Percentiles rank a stretch among this genome's conserved stretches.
Evolutionary conservation across 805 yeast species (phyloP).

Genomic region (Hanseniaspora thailandica): DNA sequence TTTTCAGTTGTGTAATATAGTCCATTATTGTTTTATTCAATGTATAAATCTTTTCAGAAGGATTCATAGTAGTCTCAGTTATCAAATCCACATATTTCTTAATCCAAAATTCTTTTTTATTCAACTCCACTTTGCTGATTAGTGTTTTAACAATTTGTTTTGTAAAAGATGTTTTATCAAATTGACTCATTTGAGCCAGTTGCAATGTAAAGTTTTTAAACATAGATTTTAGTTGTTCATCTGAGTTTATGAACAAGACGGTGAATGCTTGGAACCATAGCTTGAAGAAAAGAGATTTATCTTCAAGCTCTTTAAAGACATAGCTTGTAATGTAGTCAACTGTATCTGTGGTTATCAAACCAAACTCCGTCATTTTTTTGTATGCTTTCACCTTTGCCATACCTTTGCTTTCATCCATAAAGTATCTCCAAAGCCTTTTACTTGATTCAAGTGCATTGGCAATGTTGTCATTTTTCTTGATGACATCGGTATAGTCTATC

Average conservation of each 20-base stretch:
- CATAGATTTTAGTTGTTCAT: neutral
- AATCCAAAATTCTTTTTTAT: constrained; percentile 2
- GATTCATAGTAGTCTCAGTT: neutral
- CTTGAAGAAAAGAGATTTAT: neutral
- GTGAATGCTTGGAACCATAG: neutral
- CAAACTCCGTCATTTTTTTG: neutral
- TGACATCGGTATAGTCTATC: constrained; percentile 30
- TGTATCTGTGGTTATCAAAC: neutral
- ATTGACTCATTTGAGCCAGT: neutral
- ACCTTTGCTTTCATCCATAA: constrained; percentile 31
- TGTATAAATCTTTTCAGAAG: neutral
- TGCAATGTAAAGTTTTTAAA: neutral
- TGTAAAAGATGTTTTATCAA: neutral
- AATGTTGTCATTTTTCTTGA: constrained; percentile 21
- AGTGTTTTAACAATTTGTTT: neutral
- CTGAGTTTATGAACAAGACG: neutral
- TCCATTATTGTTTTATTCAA: neutral
- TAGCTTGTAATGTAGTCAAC: neutral
- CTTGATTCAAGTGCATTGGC: constrained; percentile 15
- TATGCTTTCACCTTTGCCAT: constrained; percentile 10
- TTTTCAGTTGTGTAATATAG: neutral
- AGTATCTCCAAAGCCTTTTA: neutral
- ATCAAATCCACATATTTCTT: neutral
- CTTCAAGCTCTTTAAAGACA: neutral
- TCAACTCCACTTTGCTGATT: neutral